phyloP scores from a whole-genome alignment of 176 grass and related monocot species.

The Rhynchospora breviuscula region DNA sequence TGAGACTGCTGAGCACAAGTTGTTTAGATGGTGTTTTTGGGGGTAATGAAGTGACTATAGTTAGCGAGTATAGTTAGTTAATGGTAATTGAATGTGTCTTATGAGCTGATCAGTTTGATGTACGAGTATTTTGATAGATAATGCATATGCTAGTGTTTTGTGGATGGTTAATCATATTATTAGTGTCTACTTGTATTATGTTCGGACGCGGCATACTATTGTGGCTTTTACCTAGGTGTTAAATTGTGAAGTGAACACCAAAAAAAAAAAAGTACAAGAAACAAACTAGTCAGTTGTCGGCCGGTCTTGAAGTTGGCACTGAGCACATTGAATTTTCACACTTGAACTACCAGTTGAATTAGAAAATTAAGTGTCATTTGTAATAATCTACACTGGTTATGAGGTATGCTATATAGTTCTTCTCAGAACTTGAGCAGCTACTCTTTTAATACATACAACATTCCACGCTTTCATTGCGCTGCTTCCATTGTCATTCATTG shows the following conservation, averaged over 20 bases:
- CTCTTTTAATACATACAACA: neutral
- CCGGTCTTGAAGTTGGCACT: neutral
- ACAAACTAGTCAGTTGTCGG: neutral
- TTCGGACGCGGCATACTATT: neutral
- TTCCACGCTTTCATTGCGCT: neutral
- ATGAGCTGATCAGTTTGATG: neutral
- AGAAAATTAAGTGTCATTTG: neutral
- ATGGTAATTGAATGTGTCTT: slow-evolving; percentile 4
- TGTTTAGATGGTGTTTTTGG: slow-evolving; percentile 6
- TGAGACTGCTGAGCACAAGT: neutral
- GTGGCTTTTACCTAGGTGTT: neutral
- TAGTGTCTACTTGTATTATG: neutral
- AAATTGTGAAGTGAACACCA: neutral
- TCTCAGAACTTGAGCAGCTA: no score
- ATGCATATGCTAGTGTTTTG: slow-evolving; percentile 3
- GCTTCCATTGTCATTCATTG: neutral
- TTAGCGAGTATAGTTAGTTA: slow-evolving; percentile 8
- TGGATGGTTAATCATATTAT: slow-evolving; percentile 1
- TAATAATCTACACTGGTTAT: neutral
- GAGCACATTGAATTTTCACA: neutral
- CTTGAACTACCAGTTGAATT: neutral
- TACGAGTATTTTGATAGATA: neutral
- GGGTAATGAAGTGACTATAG: neutral
- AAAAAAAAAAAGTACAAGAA: neutral
- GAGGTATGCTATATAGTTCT: no score